These are phyloP conservation scores for Tetraselmis chui DNA, from an alignment of 139 green algal species.

Conservation along the genomic window DNA sequence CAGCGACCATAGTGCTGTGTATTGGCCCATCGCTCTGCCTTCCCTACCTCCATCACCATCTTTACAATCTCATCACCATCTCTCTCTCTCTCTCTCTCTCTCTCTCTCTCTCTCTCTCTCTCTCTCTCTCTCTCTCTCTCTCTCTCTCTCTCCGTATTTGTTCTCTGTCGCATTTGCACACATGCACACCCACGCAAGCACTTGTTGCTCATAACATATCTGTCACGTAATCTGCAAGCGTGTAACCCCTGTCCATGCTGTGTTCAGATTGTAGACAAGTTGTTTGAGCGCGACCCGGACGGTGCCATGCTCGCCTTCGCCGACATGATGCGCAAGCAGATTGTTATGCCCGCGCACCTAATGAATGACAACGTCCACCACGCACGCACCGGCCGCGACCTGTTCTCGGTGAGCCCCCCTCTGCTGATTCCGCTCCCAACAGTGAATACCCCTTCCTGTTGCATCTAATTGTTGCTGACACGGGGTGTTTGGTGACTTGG, in stretches of 20 bases:
- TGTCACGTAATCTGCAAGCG: no score
- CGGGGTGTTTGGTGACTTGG: neutral
- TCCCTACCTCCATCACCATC: no score
- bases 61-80: no score
- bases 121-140: no score
- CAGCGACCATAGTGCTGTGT: neutral
- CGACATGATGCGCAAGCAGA: slow-evolving; percentile 99
- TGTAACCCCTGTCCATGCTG: neutral
- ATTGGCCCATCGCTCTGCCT: no score
- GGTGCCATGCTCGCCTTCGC: slow-evolving; percentile 86
- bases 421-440: neutral
- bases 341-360: slow-evolving; percentile 95
- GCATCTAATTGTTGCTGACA: neutral
- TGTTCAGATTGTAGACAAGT: slow-evolving; percentile 75
- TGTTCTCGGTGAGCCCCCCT: slow-evolving; percentile 52
- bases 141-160: no score
- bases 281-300: slow-evolving; percentile 83
- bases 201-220: no score
- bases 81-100: no score
- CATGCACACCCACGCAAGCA: no score
- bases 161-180: no score
- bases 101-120: no score
- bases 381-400: slow-evolving; percentile 52
- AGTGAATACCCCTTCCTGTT: neutral
- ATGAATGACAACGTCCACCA: slow-evolving; percentile 89